Percentiles rank a stretch among this genome's conserved stretches.
These are phyloP conservation scores for Quillaja saponaria DNA, from an alignment of 306 rosid species.

Conservation along the genomic window DNA sequence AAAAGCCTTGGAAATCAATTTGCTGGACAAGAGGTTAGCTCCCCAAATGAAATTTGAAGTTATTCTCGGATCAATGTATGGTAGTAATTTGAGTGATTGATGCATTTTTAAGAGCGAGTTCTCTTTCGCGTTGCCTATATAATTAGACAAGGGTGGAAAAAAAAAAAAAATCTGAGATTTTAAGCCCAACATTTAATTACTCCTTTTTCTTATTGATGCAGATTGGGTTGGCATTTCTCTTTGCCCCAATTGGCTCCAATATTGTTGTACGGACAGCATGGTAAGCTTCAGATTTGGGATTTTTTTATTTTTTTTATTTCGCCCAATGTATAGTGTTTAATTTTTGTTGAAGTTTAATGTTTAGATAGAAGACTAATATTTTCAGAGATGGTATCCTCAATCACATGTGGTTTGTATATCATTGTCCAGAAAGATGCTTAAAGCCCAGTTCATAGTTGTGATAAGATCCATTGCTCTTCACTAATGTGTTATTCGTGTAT, in stretches of 20 bases:
- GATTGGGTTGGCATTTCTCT: slow-evolving; percentile 50
- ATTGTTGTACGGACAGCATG: slow-evolving; percentile 48
- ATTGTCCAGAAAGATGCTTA: neutral
- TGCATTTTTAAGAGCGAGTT: neutral
- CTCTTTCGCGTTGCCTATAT: too few species aligned
- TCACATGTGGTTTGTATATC: too few species aligned
- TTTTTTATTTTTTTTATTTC: neutral
- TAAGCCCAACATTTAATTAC: too few species aligned
- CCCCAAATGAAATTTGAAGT: neutral
- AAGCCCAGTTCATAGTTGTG: neutral
- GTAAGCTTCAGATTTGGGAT: slow-evolving; percentile 24
- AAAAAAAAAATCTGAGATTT: too few species aligned
- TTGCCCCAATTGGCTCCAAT: slow-evolving; percentile 42
- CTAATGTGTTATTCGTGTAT: slow-evolving; percentile 9
- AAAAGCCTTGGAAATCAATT: too few species aligned
- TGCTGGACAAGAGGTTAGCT: too few species aligned
- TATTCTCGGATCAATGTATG: neutral
- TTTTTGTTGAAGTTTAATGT: neutral
- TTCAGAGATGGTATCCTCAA: neutral
- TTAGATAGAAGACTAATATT: neutral
- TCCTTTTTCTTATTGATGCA: slow-evolving; percentile 9
- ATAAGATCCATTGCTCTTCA: neutral
- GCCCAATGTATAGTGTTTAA: slow-evolving; percentile 1
- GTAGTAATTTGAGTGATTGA: neutral
- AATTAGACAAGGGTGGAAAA: too few species aligned